A percentile compares a stretch with the other conserved stretches of the same genome.
phyloP scores from a whole-genome alignment of 2,329 filamentous ascomycete species.

The Scytalidium lignicola region DNA sequence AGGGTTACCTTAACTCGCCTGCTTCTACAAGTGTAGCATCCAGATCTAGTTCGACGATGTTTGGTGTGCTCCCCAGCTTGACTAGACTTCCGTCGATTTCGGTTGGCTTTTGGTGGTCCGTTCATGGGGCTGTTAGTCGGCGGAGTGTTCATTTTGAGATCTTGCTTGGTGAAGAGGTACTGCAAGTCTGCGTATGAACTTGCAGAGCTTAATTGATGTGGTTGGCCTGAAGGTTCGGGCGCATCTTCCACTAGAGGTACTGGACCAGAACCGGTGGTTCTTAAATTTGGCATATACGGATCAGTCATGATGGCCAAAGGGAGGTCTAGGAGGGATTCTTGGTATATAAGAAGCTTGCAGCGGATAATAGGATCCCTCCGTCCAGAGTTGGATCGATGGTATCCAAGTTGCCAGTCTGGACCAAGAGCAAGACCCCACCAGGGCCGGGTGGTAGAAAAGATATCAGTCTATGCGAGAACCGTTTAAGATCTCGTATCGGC shows the following conservation, averaged over 20 bases:
- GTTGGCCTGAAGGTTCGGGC: conserved; percentile 1
- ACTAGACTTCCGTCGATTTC: conserved; percentile 23
- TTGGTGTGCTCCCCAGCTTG: conserved; percentile 54
- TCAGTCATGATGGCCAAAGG: background rate
- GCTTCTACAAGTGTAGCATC: conserved; percentile 87
- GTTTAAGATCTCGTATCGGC: background rate
- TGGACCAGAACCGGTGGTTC: background rate
- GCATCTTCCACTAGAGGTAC: background rate
- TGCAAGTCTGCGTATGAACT: conserved; percentile 22
- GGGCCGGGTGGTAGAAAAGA: background rate
- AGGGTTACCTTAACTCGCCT: conserved; percentile 74
- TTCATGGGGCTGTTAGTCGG: conserved; percentile 14
- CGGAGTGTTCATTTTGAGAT: conserved; percentile 21
- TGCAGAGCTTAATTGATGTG: conserved; percentile 20
- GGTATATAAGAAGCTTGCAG: background rate
- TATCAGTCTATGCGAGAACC: background rate
- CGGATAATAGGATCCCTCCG: background rate
- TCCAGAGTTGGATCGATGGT: background rate
- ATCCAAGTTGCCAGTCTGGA: background rate
- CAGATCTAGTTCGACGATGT: conserved; percentile 86
- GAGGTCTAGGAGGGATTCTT: background rate
- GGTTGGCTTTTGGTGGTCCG: conserved; percentile 4
- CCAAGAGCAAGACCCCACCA: background rate
- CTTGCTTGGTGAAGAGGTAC: conserved; percentile 25
- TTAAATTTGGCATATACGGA: background rate